Conservation (phyloP, 1,139 yeast species). For the Yamadazyma oceani region DNA sequence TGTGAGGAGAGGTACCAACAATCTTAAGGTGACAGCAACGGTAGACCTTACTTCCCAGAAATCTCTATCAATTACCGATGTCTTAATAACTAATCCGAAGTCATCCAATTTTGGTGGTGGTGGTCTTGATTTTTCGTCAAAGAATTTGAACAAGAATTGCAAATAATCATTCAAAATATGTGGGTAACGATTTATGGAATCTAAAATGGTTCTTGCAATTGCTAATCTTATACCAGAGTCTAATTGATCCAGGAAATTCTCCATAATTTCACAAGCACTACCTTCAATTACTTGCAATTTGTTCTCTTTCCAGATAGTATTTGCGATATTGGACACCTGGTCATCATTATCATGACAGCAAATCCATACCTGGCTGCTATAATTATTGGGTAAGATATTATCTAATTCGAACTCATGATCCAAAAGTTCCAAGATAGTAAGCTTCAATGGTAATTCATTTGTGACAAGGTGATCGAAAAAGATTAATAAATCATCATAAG, state of each 20-base stretch:
- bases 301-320: slow-evolving; percentile 84
- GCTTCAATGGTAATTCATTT: slow-evolving; percentile 70
- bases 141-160: slow-evolving; percentile 50
- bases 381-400: slow-evolving; percentile 33
- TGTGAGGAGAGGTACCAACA: slow-evolving; percentile 52
- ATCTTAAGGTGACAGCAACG: slow-evolving; percentile 64
- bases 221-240: slow-evolving; percentile 71
- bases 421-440: slow-evolving; percentile 75
- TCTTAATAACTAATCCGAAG: slow-evolving; percentile 73
- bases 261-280: slow-evolving; percentile 46
- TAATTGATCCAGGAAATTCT: slow-evolving; percentile 45
- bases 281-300: slow-evolving; percentile 46
- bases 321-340: slow-evolving; percentile 63
- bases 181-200: slow-evolving; percentile 27
- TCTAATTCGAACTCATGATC: slow-evolving; percentile 82
- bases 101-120: slow-evolving; percentile 76
- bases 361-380: slow-evolving; percentile 74
- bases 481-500: slow-evolving; percentile 55
- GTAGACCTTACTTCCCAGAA: slow-evolving; percentile 87
- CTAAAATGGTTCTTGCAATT: slow-evolving; percentile 60
- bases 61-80: slow-evolving; percentile 62
- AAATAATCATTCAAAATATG: slow-evolving; percentile 34
- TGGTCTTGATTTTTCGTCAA: slow-evolving; percentile 63
- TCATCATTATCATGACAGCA: slow-evolving; percentile 73
- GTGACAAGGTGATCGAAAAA: slow-evolving; percentile 61